Evolutionary conservation across 169 alveolate species (phyloP).

Genomic region (Plasmodium inui): DNA sequence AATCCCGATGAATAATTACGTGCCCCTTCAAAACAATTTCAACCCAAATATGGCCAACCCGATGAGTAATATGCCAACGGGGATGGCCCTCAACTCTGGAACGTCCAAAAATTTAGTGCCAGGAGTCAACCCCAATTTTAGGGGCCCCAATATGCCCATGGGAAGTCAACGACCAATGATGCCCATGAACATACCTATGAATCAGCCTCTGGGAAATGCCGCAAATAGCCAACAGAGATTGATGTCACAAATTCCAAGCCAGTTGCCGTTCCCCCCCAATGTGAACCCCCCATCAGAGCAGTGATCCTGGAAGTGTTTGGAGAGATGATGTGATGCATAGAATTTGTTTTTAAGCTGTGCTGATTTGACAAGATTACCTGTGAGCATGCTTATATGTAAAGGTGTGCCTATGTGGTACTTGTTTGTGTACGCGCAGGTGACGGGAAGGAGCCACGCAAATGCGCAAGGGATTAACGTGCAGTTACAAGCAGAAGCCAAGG

Average conservation of each 20-base stretch:
- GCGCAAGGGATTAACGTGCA: neutral
- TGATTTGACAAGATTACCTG: neutral
- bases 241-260: constrained; percentile 21
- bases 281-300: constrained; percentile 16
- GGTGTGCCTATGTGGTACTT: neutral
- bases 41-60: constrained; percentile 22
- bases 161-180: constrained; percentile 33
- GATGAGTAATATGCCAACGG: constrained; percentile 69
- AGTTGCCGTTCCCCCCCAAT: constrained; percentile 11
- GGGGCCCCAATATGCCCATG: constrained; percentile 17
- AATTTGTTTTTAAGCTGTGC: neutral
- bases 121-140: constrained; percentile 31
- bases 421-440: neutral
- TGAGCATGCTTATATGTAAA: neutral
- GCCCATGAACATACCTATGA: constrained; percentile 41
- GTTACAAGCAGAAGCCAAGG: neutral
- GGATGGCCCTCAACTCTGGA: constrained; percentile 25
- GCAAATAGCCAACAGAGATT: constrained; percentile 3
- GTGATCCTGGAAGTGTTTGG: neutral
- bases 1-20: constrained; percentile 76
- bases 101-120: constrained; percentile 48
- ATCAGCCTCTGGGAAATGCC: neutral
- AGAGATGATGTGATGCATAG: neutral
- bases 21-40: constrained; percentile 56
- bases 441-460: neutral